Evolutionary conservation across 139 green algal species (phyloP), one percentile per base, ranked within the genome.

Genomic region (Coccomyxa sp.): DNA sequence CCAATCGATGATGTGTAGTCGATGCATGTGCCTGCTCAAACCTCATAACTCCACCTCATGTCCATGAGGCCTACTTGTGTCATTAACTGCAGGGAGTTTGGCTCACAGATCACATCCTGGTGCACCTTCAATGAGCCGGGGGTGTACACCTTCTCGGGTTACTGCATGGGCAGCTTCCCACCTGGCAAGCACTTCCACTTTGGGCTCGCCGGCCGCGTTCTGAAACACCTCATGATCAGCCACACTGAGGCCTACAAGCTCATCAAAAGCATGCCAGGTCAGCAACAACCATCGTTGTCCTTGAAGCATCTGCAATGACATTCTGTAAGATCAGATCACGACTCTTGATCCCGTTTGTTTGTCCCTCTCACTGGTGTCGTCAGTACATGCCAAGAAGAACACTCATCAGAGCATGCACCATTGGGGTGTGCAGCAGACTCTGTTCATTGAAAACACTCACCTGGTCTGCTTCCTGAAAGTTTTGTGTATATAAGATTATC

Each of bases 41-140:
- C 7, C 38, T 51, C 3, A 51, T 51, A 51, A 51, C 7, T 7
- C 38, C 38, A 51, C 38, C n/a, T 51, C 38, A 51, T 51, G 7
- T 7, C 7, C 38, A 51, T 51, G 38, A 51, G 38, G 38, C 38
- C 38, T 51, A 51, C n/a, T n/a, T n/a, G n/a, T n/a, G n/a, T n/a
- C n/a, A n/a, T n/a, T 25, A 21, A 28, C 4, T 71, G 82, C 86
- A 89, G 82, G 38, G 84, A 88, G 31, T 97, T 96, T 88, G 88
- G 90, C 60, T 63, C 23, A n/a, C 84, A 88, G 30, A 89, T 91
- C 78, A 88, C 82, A 51, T 90, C 91, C 51, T 97, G 94, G 94
- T 87, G 86, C 18, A 97, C 94, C 13, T 95, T 98, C 89, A 98
- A 98, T 86, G 95, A 98, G 89, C 91, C 94, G 18, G 94, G 90